phyloP scores from a whole-genome alignment of 2,329 filamentous ascomycete species.

The Clonostachys rhizophaga region DNA sequence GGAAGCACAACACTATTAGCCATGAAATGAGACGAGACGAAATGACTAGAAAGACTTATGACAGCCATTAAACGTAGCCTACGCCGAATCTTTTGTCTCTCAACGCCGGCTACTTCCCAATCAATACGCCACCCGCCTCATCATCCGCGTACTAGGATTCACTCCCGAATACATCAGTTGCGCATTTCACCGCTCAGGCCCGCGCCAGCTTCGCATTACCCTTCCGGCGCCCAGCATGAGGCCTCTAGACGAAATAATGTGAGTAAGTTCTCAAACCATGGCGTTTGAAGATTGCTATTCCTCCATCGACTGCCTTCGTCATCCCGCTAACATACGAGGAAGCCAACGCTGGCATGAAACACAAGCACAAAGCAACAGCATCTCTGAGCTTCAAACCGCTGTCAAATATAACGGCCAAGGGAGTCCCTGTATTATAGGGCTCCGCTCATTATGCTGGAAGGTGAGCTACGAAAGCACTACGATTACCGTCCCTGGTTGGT shows the following conservation, averaged over 20 bases:
- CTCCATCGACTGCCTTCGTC: too few species aligned
- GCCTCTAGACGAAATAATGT: constrained; percentile 30
- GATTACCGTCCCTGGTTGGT: background rate
- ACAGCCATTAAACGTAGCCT: too few species aligned
- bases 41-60: too few species aligned
- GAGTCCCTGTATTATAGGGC: constrained; percentile 65
- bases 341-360: constrained; percentile 68
- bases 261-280: constrained; percentile 8
- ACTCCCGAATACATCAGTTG: too few species aligned
- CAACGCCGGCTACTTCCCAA: background rate
- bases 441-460: constrained; percentile 92
- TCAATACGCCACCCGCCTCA: background rate
- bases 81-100: too few species aligned
- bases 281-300: too few species aligned
- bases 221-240: constrained; percentile 17
- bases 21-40: too few species aligned
- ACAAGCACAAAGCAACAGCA: constrained; percentile 49
- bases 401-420: constrained; percentile 53
- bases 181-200: too few species aligned
- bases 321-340: background rate
- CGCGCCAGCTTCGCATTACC: too few species aligned
- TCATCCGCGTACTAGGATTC: background rate
- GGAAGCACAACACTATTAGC: too few species aligned
- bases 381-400: constrained; percentile 60
- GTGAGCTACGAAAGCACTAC: constrained; percentile 27